Evolutionary conservation across 1,284 basidiomycete species (phyloP), one percentile per base, ranked within the genome.

Genomic region (Moesziomyces globuligerus): DNA sequence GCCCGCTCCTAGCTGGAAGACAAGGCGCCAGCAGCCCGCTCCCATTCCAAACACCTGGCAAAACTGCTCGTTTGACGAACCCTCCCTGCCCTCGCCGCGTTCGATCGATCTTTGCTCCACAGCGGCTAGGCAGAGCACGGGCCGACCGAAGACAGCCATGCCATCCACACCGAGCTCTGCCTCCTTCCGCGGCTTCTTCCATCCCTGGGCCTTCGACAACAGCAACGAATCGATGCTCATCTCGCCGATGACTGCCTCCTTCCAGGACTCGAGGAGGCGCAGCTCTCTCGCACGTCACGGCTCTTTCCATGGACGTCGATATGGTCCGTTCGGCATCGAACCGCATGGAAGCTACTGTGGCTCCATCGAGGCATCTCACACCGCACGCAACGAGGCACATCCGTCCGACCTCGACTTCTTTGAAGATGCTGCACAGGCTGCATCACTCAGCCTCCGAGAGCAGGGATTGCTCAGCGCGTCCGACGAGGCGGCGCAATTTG

Each of bases 1-100:
- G 62, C 62, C 62, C 9, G 62, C 62, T 7, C 62, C 62, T 6
- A n/a, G 43, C 8, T 65, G 55, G 50, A 65, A 49, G n/a, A 43
- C 49, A 17, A 46, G 55, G 7, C 40, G 38, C 36, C 18, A 59
- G 15, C 51, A 47, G 18, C 66, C 65, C 18, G 45, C 59, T 25
- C 66, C 66, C 2, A 62, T 70, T 23, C 38, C 45, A n/a, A 55
- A 64, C 41, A 64, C 66, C 24, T 70, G 66, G 66, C 59, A 70
- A 29, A 28, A 43, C n/a, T 40, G 47, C 46, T 57, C 61, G 18
- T 65, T 51, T 32, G 67, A 71, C 39, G 67, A 71, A 39, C 61
- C 59, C 29, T 49, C 46, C 38, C 67, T 70, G 15, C 67, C 67
- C 21, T 70, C 67, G 36, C 60, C 67, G 11, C 58, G 59, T 7